Evolutionary conservation across 108 stramenopile species (phyloP), one percentile per base, ranked within the genome.

Genomic region (Discostella pseudostelligera): DNA sequence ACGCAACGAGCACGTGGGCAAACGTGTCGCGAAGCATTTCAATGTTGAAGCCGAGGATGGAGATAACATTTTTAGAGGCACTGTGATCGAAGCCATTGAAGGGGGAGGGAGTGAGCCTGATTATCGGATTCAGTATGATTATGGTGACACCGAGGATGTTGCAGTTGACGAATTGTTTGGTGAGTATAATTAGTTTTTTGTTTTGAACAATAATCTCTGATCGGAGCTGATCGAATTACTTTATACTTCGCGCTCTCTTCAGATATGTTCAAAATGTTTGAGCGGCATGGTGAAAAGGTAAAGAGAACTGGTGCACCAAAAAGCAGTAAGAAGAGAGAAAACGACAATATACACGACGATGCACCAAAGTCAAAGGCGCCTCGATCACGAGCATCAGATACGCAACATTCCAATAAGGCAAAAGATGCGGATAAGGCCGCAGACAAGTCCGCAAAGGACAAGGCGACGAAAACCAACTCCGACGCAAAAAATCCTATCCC

Each of bases 91-190:
- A n/a, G 53, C 75, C 9, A 49, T 70, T 36, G 65, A 57, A 9
- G 51, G 42, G 1, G 71, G 73, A 13, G 44, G 59, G 19, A 25
- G 57, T 9, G 79, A 65, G 3, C 53, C 43, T 16, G 35, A 48
- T 24, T 92, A 71, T 53, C 59, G 60, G 20, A 72, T 92, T 36
- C 43, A 46, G 22, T 92, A 85, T 70, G 86, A 87, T 65, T 86
- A 92, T 73, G 84, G 80, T 16, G 90, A 92, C 60, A 13, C 10
- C 14, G 90, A 88, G 65, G 76, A 89, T 21, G 44, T 84, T 39
- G 46, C 56, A 9, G 11, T 68, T 3, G 54, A 49, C 0, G 82
- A 80, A 35, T 43, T 92, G 26, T 55, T 73, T 40, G 86, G 86
- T 90, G 72, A 65, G 88, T 71, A n/a, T n/a, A 14, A 11, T 55